Conservation (phyloP, 805 yeast genomes). For the Ogataea dorogensis region DNA sequence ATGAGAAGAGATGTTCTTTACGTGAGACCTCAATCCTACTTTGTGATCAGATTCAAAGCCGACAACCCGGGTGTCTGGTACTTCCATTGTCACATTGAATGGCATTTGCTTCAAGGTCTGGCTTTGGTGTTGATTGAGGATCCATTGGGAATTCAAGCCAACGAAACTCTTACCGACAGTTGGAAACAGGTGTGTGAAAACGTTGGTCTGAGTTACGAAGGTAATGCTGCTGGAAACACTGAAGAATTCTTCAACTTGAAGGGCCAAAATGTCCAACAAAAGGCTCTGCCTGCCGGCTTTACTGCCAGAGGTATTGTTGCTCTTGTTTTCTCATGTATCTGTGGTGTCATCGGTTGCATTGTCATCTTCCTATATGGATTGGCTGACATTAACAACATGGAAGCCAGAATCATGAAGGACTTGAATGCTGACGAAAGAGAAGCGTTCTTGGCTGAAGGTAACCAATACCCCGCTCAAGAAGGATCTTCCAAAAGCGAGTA, state of each 20-base stretch:
- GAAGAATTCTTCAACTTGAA: constrained; percentile 61
- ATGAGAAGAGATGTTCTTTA: constrained; percentile 80
- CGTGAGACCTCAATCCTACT: constrained; percentile 79
- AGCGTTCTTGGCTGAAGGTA: constrained; percentile 34
- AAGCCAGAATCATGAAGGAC: constrained; percentile 57
- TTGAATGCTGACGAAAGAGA: constrained; percentile 48
- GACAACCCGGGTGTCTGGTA: constrained; percentile 98
- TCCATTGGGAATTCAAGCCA: constrained; percentile 63
- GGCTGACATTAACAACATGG: constrained; percentile 73
- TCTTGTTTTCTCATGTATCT: constrained; percentile 80
- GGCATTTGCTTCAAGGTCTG: constrained; percentile 96
- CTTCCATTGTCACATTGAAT: constrained; percentile 98
- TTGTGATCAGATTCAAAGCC: constrained; percentile 84
- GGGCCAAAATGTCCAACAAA: constrained; percentile 71
- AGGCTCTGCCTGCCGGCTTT: constrained; percentile 79
- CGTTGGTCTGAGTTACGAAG: constrained; percentile 51
- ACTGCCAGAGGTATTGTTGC: constrained; percentile 96
- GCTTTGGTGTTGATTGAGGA: constrained; percentile 82
- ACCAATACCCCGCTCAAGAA: constrained; percentile 19
- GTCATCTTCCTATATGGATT: constrained; percentile 82
- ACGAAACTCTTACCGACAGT: constrained; percentile 61
- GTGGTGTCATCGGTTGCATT: constrained; percentile 80
- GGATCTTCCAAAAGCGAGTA: constrained; percentile 2
- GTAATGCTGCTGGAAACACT: constrained; percentile 89
- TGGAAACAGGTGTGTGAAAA: constrained; percentile 60